These are phyloP conservation scores for Cyclotella sp. DNA, from an alignment of 108 stramenopile genomes.

Conservation along the genomic window DNA sequence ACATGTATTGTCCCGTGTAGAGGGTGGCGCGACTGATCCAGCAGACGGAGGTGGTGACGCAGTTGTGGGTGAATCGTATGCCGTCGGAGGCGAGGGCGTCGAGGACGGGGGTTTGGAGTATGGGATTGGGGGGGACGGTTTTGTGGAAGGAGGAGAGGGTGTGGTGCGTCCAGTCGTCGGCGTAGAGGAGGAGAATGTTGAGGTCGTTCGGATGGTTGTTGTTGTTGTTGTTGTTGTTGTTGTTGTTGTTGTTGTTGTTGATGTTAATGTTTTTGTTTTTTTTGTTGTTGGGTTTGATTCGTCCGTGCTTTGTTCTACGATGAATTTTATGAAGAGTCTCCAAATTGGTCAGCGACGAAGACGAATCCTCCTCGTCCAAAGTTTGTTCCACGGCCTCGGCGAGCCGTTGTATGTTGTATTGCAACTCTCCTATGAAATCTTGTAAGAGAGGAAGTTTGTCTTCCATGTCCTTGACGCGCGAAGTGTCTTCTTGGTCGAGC, in stretches of 20 bases:
- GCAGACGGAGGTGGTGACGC: conserved; percentile 85
- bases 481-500: not conserved
- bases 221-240: conserved; percentile 13
- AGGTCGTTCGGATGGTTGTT: conserved; percentile 26
- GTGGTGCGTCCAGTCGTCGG: conserved; percentile 57
- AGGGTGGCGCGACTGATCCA: conserved; percentile 82
- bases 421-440: not conserved
- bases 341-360: too few species aligned
- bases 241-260: not conserved
- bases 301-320: too few species aligned
- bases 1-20: conserved; percentile 69
- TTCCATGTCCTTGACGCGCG: conserved; percentile 7
- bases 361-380: too few species aligned
- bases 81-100: conserved; percentile 78
- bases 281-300: too few species aligned
- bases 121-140: conserved; percentile 32
- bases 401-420: not conserved
- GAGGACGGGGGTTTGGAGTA: conserved; percentile 64
- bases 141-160: conserved; percentile 50
- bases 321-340: too few species aligned
- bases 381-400: too few species aligned
- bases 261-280: not conserved
- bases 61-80: conserved; percentile 77
- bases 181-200: conserved; percentile 52
- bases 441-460: conserved; percentile 6